Base-by-base conservation (phyloP, 371 early-diverging fungal species). In the Rhizopus sp. region DNA sequence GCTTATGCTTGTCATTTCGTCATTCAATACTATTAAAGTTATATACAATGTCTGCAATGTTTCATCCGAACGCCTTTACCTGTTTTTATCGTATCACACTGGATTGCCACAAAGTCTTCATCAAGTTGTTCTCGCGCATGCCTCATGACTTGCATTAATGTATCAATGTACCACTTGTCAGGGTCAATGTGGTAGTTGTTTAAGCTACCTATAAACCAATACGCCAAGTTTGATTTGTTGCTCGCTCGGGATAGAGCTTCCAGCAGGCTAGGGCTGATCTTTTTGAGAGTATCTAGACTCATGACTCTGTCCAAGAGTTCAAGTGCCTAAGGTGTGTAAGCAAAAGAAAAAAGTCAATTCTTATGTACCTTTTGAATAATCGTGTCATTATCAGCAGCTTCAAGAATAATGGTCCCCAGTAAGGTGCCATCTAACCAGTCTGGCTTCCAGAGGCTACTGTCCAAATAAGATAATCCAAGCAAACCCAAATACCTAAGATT, bases 401-500 rank as follows among this genome's bases (percentile, higher is more conserved):
- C 23, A 4, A 42, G 33, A 12, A 55, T 63, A 13, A 23, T 53
- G 5, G 60, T 39, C 1, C 54, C 53, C 4, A 77, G 42, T 3
- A 67, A 2, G 7, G 30, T 41, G 0, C 76, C 69, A 41, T 73
- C 55, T 9, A 58, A 30, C 77, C 74, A 73, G 9, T 60, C 59
- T 8, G 64, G 60, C 30, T 54, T 55, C 78, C 80, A 80, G 41
- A 75, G 45, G 9, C 53, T 55, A 7, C 44, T 37, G 37, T 69
- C 68, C 2, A 73, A 45, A 33, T 48, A 55, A 9, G 62, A 54
- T 23, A 81, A 42, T 0, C 67, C 68, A 0, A 57, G 23, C 6
- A 81, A 41, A 7, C 81, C 81, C n/a, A 81, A 37, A 42, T 81
- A 81, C 47, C 75, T 74, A 35, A 78, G 31, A 34, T 72, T 81